phyloP scores from a whole-genome alignment of 2,329 filamentous ascomycete species.

The Epichloe scottii region DNA sequence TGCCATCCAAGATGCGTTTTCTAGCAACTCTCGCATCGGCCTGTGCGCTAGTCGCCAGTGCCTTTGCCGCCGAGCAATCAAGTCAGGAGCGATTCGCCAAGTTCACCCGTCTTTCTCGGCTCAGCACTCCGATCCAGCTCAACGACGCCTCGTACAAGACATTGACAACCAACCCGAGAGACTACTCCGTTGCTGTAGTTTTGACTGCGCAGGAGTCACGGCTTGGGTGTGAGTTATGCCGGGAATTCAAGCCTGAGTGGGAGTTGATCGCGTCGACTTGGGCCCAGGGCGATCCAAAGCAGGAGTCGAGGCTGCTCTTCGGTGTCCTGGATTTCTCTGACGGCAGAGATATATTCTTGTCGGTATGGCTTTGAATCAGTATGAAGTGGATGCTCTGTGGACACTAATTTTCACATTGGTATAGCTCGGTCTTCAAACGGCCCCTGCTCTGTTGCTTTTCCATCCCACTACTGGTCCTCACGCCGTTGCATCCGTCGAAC shows the following conservation, averaged over 20 bases:
- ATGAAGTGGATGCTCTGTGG: neutral
- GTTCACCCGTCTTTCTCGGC: conserved; percentile 56
- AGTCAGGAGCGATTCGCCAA: conserved; percentile 53
- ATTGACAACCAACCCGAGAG: conserved; percentile 63
- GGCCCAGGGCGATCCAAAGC: conserved; percentile 69
- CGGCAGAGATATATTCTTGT: conserved; percentile 75
- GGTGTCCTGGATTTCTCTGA: conserved; percentile 78
- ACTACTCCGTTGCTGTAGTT: conserved; percentile 73
- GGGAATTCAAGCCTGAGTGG: conserved; percentile 91
- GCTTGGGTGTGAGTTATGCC: conserved; percentile 76
- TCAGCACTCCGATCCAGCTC: conserved; percentile 60
- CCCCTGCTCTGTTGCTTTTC: conserved; percentile 80
- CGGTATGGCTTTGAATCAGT: conserved; percentile 40
- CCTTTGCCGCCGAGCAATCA: conserved; percentile 52
- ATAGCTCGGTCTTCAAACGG: conserved; percentile 86
- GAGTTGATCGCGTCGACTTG: conserved; percentile 76
- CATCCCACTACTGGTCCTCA: conserved; percentile 72
- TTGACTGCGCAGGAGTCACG: conserved; percentile 75
- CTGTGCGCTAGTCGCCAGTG: conserved; percentile 47
- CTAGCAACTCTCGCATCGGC: conserved; percentile 50
- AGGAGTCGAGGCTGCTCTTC: conserved; percentile 62
- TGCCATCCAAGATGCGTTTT: conserved; percentile 50
- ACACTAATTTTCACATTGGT: neutral
- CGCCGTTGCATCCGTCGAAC: conserved; percentile 55
- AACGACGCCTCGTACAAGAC: conserved; percentile 63